Base-by-base conservation (phyloP, 2,329 filamentous ascomycete genomes). In the Stemphylium vesicarium region DNA sequence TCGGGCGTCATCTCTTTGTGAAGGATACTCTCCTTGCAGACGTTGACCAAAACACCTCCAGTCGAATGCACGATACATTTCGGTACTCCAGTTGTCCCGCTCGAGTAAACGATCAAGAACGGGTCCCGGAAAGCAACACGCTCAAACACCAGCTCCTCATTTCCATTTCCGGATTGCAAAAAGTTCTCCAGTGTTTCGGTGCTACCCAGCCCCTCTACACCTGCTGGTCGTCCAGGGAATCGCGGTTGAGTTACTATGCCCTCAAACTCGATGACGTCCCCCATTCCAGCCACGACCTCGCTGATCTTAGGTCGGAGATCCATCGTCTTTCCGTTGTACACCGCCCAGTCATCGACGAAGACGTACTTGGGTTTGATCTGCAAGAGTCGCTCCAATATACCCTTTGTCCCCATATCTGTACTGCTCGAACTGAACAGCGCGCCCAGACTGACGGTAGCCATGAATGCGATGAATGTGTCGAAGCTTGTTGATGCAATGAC, bases 61-160 rank as follows among this genome's bases (percentile, higher is more conserved):
- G 85, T 83, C 1, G 86, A 88, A 72, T 96, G 92, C 2, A 94
- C 90, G 59, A 96, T 95, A 55, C 90, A 92, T 69, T 96, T 96
- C 11, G 92, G 92, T 16, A 84, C 85, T 4, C 92, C 91, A 0
- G 92, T 96, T 0, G 91, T 96, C 2, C 91, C 91, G 1, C 87
- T 90, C 0, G 88, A 85, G 68, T 92, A 96, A 54, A 88, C 90
- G 32, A 96, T 83, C 31, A 94, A 77, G 74, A 91, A 88, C 0
- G 92, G 91, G 59, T 94, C 89, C 24, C 87, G 81, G 71, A 93
- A 95, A 0, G 75, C 81, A 5, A 91, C 77, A 35, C 86, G 81
- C 35, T 83, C 81, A 55, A 92, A 88, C 2, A 79, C 76, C 0
- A 84, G 63, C 15, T 74, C 67, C 5, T 76, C 71, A 12, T 73